Conservation (phyloP, 139 green algal genomes). For the Marvania coccoides region DNA sequence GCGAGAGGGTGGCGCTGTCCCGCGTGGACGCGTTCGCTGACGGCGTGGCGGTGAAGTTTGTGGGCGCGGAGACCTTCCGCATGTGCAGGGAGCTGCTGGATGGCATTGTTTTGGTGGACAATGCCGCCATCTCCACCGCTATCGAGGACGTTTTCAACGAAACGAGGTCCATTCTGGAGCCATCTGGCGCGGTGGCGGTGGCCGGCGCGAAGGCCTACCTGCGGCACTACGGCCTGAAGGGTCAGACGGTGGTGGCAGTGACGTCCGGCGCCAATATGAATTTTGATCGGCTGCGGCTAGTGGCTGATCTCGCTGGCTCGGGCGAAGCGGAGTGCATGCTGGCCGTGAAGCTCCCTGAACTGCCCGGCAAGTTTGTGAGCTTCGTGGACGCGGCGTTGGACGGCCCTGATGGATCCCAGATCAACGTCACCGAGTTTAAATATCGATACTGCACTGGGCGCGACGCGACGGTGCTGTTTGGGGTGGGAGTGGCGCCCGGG, state of each 20-base stretch:
- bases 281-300: slow-evolving; percentile 91
- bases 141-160: slow-evolving; percentile 93
- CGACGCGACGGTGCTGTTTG: slow-evolving; percentile 62
- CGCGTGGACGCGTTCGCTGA: slow-evolving; percentile 91
- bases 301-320: slow-evolving; percentile 88
- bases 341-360: slow-evolving; percentile 77
- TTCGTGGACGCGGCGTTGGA: slow-evolving; percentile 49
- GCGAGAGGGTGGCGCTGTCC: slow-evolving; percentile 61
- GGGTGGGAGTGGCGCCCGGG: slow-evolving; percentile 32
- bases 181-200: slow-evolving; percentile 83
- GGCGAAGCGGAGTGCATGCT: slow-evolving; percentile 82
- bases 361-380: slow-evolving; percentile 50
- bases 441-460: slow-evolving; percentile 21
- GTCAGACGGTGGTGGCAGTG: slow-evolving; percentile 51
- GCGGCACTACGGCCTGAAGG: background rate
- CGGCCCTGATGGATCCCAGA: slow-evolving; percentile 11
- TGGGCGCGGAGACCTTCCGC: slow-evolving; percentile 88
- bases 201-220: slow-evolving; percentile 73
- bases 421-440: slow-evolving; percentile 39
- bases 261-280: slow-evolving; percentile 86
- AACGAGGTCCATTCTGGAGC: slow-evolving; percentile 82
- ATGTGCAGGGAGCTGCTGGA: slow-evolving; percentile 82
- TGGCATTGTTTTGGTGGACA: slow-evolving; percentile 86
- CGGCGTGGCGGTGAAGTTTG: slow-evolving; percentile 27
- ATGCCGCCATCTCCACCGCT: slow-evolving; percentile 70